Evolutionary conservation across 2,329 filamentous ascomycete species (phyloP), one percentile per base, ranked within the genome.

Genomic region (Fusarium sulawesiense): DNA sequence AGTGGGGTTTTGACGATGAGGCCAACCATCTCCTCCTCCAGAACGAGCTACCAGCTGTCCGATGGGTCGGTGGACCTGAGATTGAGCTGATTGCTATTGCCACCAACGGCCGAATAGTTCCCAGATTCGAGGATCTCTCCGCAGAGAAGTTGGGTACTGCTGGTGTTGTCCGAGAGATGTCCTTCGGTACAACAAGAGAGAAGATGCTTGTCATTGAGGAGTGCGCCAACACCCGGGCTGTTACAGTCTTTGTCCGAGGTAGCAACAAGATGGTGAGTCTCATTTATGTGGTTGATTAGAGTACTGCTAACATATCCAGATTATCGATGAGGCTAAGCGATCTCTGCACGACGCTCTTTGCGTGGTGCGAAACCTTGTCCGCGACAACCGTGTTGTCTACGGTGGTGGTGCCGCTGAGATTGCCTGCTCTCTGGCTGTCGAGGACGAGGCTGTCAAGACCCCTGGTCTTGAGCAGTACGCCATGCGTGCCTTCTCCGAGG

Each of bases 181-280:
- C 89, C 29, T 99, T 99, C 77, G 96, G 96, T 76, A 99, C 96
- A 3, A 99, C 96, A 45, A 89, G 96, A 78, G 96, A 99, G 83
- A 98, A 99, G 89, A 99, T 99, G 96, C 86, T 99, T 75, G 93
- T 99, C 60, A 99, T 99, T 76, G 97, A 99, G 84, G 96, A 99
- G 83, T 99, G 96, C 79, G 96, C 97, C 77, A 99, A 99, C 85
- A 97, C 93, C 62, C 88, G 96, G 76, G 96, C 96, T 46, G 97
- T 99, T 65, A 99, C 96, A 4, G 90, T 97, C 58, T 99, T 99
- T 81, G 93, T 99, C 65, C 88, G 96, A 77, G 96, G 96, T 77
- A 97, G 94, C 86, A 99, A 99, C 88, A 99, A 98, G 87, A 99
- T 99, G 96, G 93, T 95, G 82, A 78, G 87, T 81, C 14, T 23